Base-by-base conservation (phyloP, 805 yeast genomes). In the Kuraishia cidri region DNA sequence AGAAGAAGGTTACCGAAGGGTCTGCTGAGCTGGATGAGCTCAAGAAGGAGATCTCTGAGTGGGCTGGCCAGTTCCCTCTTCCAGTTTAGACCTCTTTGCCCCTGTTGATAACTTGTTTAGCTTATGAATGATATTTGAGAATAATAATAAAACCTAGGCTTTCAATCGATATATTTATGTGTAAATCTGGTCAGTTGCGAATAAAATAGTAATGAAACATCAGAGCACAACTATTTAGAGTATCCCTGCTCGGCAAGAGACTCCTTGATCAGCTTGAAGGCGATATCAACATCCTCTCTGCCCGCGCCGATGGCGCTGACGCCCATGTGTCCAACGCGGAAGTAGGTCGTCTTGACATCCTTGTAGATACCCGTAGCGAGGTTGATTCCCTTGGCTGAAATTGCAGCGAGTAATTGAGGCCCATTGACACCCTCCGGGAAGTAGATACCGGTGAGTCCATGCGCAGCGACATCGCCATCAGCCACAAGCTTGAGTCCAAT, bases 301-400 rank as follows among this genome's bases (percentile, higher is more conserved):
- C 61, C 57, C 24, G 59, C 65, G 44, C 77, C 75, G 37, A 72
- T 60, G 9, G 79, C 83, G 30, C 87, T 70, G 37, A 75, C 78
- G 41, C 97, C 96, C 97, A 90, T 90, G 62, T 88, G 97, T 23
- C 97, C 97, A 38, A 88, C 77, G 59, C 97, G 75, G 65, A 90
- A 84, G 63, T 88, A 88, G 55, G 80, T 78, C 37, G 81, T 71
- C 30, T 75, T 79, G 47, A 86, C 75, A 16, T 76, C 85, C 56
- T 75, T 78, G 62, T 83, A 90, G 42, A 88, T 80, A 37, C 97
- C 97, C 31, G 92, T 94, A 29, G 97, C 95, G 31, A 88, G 70
- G 16, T 79, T 73, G 48, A 82, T 73, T 13, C 87, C 88, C 44
- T 75, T 72, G 33, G 66, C 56, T 39, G 77, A 72, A 41, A 84